phyloP scores from a whole-genome alignment of 345 rosid species.

The Pistacia vera region DNA sequence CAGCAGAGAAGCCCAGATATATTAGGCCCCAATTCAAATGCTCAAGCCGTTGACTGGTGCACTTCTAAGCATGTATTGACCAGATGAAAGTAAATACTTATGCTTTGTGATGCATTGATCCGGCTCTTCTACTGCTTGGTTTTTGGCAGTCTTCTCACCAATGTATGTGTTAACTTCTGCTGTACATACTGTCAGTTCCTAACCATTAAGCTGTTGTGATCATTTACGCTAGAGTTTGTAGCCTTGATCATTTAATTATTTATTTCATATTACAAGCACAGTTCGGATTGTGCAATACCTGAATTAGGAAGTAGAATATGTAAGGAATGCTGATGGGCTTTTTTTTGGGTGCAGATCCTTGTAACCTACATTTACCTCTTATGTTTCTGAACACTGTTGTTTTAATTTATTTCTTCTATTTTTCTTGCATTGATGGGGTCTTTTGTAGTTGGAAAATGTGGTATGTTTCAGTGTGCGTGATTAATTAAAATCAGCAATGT shows the following conservation, averaged over 20 bases:
- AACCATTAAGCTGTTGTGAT: background rate
- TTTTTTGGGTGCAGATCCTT: background rate
- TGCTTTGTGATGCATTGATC: background rate
- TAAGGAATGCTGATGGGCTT: background rate
- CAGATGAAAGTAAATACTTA: slow-evolving; percentile 1
- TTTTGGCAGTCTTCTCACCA: slow-evolving; percentile 1
- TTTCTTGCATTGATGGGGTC: background rate
- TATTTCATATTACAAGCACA: background rate
- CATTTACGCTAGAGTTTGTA: too few species aligned
- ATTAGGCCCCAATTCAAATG: background rate
- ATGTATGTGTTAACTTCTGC: slow-evolving; percentile 1
- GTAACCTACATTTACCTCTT: background rate
- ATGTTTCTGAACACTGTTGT: background rate
- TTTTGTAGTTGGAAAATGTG: background rate
- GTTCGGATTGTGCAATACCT: background rate
- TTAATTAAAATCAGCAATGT: too few species aligned
- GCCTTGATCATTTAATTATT: background rate
- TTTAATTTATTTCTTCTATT: background rate
- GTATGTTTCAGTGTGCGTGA: background rate
- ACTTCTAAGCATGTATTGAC: background rate
- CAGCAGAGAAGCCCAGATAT: background rate
- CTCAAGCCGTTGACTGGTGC: background rate
- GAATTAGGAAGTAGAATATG: slow-evolving; percentile 5
- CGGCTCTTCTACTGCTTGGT: slow-evolving; percentile 3
- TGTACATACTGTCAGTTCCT: slow-evolving; percentile 3